These are phyloP conservation scores for Oehlia diaphana DNA, from an alignment of 192 early-diverging fungal genomes.

Conservation along the genomic window DNA sequence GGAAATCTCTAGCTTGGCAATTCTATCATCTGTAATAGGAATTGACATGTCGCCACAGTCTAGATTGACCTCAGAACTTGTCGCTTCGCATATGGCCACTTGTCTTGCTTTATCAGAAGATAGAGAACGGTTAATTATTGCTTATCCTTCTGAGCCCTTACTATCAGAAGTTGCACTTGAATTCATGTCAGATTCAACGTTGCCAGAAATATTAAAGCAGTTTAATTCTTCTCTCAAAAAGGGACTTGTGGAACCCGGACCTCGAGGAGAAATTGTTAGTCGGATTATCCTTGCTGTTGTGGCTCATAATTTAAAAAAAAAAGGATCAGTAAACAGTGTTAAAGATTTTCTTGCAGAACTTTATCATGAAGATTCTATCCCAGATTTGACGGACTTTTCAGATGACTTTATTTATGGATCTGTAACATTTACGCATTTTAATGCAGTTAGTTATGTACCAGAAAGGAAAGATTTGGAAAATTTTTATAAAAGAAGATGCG, in stretches of 20 bases:
- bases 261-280: neutral
- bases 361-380: neutral
- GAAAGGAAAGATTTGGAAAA: neutral
- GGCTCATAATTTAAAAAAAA: neutral
- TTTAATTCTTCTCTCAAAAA: neutral
- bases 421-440: slow-evolving; percentile 3
- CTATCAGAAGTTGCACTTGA: neutral
- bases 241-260: neutral
- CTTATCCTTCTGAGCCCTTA: neutral
- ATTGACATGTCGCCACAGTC: no score
- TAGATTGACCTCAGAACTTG: neutral
- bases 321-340: neutral
- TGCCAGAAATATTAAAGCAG: neutral
- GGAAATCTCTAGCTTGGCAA: no score
- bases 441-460: neutral
- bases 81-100: no score
- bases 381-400: neutral
- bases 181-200: neutral
- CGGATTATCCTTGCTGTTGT: slow-evolving; percentile 17
- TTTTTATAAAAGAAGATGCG: slow-evolving; percentile 5
- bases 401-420: neutral
- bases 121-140: no score
- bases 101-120: no score
- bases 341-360: neutral
- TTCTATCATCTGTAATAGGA: no score